phyloP scores from a whole-genome alignment of 2,329 filamentous ascomycete genomes.

The Trichoderma semiorbis region DNA sequence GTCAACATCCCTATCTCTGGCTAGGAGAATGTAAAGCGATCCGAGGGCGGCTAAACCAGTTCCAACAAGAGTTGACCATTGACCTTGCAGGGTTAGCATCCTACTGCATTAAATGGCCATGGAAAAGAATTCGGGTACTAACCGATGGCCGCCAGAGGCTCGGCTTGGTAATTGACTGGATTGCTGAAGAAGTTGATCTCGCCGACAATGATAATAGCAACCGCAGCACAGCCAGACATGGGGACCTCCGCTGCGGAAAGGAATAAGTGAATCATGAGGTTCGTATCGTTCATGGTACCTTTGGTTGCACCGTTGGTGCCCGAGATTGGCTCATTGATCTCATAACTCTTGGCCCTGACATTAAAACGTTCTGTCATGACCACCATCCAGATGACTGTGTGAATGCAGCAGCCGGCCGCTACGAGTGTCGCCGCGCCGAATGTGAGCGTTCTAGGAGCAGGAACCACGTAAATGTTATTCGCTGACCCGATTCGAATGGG shows the following conservation, averaged over 20 bases:
- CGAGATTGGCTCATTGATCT: conserved; percentile 41
- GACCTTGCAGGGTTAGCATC: conserved; percentile 35
- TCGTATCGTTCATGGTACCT: conserved; percentile 51
- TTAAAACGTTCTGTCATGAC: conserved; percentile 61
- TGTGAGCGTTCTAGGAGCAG: conserved; percentile 51
- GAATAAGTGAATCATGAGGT: conserved; percentile 51
- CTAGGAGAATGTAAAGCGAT: conserved; percentile 54
- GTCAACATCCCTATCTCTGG: conserved; percentile 28
- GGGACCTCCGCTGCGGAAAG: conserved; percentile 56
- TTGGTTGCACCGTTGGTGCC: conserved; percentile 55
- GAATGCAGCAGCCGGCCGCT: conserved; percentile 62
- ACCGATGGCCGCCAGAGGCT: conserved; percentile 61
- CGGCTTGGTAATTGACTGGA: conserved; percentile 56
- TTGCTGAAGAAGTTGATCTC: conserved; percentile 62
- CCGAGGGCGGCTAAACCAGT: conserved; percentile 56
- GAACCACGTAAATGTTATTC: conserved; percentile 61
- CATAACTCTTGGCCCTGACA: conserved; percentile 23
- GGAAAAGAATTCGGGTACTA: conserved; percentile 24
- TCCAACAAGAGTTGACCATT: conserved; percentile 59
- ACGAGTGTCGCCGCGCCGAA: conserved; percentile 60
- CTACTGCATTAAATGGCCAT: neutral
- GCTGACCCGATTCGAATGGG: conserved; percentile 53
- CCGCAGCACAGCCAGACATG: conserved; percentile 54
- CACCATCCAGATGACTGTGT: conserved; percentile 58
- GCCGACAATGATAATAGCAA: conserved; percentile 58